Conservation (phyloP, 345 rosid species). For the Brassica incana region DNA sequence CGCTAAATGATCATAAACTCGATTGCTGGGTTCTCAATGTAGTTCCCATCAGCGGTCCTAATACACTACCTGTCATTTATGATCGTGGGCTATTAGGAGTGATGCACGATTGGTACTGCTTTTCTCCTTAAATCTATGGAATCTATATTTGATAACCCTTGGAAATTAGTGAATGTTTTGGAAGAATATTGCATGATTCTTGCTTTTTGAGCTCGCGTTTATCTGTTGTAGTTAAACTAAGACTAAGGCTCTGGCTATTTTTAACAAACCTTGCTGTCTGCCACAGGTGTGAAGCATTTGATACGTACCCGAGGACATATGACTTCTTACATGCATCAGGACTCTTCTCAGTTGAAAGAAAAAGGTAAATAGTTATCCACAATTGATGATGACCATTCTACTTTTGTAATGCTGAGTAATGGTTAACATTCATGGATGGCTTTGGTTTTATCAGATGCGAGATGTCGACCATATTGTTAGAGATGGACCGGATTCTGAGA, state of each 20-base stretch:
- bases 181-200: not conserved
- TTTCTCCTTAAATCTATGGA: slow-evolving; percentile 8
- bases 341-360: slow-evolving; percentile 86
- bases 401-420: not conserved
- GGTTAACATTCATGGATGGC: not conserved
- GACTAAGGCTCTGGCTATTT: not conserved
- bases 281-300: slow-evolving; percentile 94
- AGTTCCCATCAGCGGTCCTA: slow-evolving; percentile 91
- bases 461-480: slow-evolving; percentile 86
- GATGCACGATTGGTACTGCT: slow-evolving; percentile 89
- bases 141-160: not conserved
- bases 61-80: slow-evolving; percentile 91
- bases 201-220: not conserved
- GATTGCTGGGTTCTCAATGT: slow-evolving; percentile 93
- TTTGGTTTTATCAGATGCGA: slow-evolving; percentile 85
- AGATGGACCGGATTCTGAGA: slow-evolving; percentile 96
- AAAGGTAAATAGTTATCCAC: slow-evolving; percentile 58
- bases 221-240: not conserved
- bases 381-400: not conserved
- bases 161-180: not conserved
- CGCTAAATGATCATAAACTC: slow-evolving; percentile 65
- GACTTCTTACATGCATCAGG: slow-evolving; percentile 87
- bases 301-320: slow-evolving; percentile 96
- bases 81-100: slow-evolving; percentile 95
- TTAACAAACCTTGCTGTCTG: not conserved